phyloP scores from a whole-genome alignment of 495 filamentous ascomycete species.

The Lasiosphaeris hirsuta region DNA sequence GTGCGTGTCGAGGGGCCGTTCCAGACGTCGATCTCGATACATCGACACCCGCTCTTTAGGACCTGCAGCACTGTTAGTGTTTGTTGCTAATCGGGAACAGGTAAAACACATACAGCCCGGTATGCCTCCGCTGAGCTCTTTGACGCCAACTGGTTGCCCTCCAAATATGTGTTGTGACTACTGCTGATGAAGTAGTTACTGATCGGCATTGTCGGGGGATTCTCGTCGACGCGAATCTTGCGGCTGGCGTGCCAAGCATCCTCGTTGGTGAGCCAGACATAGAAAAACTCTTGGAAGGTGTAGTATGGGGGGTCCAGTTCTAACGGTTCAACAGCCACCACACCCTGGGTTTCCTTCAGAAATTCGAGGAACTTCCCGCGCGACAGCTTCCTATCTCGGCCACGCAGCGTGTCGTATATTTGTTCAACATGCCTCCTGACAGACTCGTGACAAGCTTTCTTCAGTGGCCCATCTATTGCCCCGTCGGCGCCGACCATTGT shows the following conservation, averaged over 20 bases:
- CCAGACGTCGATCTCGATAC: constrained; percentile 96
- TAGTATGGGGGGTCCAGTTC: constrained; percentile 26
- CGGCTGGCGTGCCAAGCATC: constrained; percentile 35
- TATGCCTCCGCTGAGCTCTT: constrained; percentile 78
- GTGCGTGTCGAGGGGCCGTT: constrained; percentile 53
- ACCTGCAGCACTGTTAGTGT: constrained; percentile 26
- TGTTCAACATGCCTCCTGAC: constrained; percentile 35
- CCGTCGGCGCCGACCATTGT: constrained; percentile 9
- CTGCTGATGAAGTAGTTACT: constrained; percentile 89
- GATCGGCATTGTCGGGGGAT: constrained; percentile 53
- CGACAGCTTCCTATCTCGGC: constrained; percentile 25
- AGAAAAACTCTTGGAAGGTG: constrained; percentile 42
- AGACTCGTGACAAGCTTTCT: constrained; percentile 23
- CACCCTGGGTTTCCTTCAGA: constrained; percentile 37
- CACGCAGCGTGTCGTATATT: constrained; percentile 33
- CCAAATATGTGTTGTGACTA: constrained; percentile 83
- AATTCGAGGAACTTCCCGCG: constrained; percentile 35
- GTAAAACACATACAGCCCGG: constrained; percentile 52
- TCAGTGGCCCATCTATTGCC: neutral
- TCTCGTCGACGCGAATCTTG: constrained; percentile 20
- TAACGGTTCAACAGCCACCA: constrained; percentile 20
- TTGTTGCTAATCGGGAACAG: neutral
- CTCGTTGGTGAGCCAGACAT: constrained; percentile 34
- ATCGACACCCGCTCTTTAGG: constrained; percentile 74
- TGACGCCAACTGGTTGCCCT: constrained; percentile 81